phyloP scores from a whole-genome alignment of 345 rosid species.

The Camelina neglecta region DNA sequence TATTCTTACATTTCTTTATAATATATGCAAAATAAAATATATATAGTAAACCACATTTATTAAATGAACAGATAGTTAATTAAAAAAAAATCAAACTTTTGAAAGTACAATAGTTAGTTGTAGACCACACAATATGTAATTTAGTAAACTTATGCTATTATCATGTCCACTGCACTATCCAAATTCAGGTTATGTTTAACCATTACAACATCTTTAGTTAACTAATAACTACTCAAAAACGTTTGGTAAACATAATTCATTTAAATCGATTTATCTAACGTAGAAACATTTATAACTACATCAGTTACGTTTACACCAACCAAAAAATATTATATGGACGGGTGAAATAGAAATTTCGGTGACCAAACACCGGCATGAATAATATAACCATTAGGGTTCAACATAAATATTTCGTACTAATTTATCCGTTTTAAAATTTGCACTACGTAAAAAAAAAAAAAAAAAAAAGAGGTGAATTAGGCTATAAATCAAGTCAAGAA shows the following conservation, averaged over 20 bases:
- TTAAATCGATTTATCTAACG: not conserved
- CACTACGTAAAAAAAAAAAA: no score
- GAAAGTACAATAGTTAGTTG: not conserved
- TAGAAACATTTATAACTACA: not conserved
- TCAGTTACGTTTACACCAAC: not conserved
- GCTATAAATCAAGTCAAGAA: not conserved
- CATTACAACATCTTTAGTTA: not conserved
- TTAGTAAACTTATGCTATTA: not conserved
- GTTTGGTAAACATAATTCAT: not conserved
- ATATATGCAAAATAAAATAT: not conserved
- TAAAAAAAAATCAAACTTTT: not conserved
- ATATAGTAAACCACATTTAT: not conserved
- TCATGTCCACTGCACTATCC: not conserved
- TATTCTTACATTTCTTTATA: not conserved
- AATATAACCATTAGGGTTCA: no score
- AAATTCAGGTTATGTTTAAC: not conserved
- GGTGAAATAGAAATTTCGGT: not conserved
- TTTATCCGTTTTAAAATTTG: no score
- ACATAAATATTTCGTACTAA: no score
- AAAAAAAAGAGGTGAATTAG: not conserved
- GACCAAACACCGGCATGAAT: not conserved
- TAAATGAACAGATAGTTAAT: not conserved
- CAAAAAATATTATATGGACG: not conserved
- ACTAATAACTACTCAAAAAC: not conserved
- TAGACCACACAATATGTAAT: not conserved